Base-by-base conservation (phyloP, 2,329 filamentous ascomycete species). In the Talaromyces sp. region DNA sequence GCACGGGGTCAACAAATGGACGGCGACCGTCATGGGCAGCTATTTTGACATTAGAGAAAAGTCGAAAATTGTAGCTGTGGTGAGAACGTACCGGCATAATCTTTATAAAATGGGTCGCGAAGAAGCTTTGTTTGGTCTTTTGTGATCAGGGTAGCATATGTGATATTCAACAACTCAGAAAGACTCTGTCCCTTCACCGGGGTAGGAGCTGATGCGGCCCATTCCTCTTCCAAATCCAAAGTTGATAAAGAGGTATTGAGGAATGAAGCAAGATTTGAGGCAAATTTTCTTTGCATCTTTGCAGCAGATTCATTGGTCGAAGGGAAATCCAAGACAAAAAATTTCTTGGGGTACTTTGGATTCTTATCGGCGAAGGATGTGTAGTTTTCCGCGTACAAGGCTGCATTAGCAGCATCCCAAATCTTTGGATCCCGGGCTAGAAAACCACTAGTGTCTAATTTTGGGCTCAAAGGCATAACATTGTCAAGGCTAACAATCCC, bases 1-100 rank as follows among this genome's bases (percentile, higher is more conserved):
- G 79, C 0, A 74, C 72, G 0, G 80, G 80, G 49, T 82, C 75
- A 37, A 83, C 69, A 47, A 80, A 81, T 0, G 80, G 80, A 1
- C 57, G 63, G 4, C 77, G 73, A 2, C 78, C 79, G 29, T 73
- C 70, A 52, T 81, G 66, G 0, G 66, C 68, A 1, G 74, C 73
- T 1, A n/a, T n/a, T n/a, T n/a, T n/a, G n/a, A n/a, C n/a, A n/a
- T n/a, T n/a, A n/a, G n/a, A n/a, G n/a, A n/a, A n/a, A n/a, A n/a
- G n/a, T n/a, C n/a, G n/a, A n/a, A n/a, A n/a, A n/a, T n/a, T n/a
- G n/a, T n/a, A n/a, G n/a, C n/a, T n/a, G n/a, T n/a, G n/a, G n/a
- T n/a, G n/a, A n/a, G n/a, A n/a, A n/a, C n/a, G n/a, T n/a, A n/a
- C n/a, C n/a, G n/a, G 75, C 77, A 54, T 82, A 82, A 57, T 80